Base-by-base conservation (phyloP, 169 alveolate species). In the Plasmodium fragile region DNA sequence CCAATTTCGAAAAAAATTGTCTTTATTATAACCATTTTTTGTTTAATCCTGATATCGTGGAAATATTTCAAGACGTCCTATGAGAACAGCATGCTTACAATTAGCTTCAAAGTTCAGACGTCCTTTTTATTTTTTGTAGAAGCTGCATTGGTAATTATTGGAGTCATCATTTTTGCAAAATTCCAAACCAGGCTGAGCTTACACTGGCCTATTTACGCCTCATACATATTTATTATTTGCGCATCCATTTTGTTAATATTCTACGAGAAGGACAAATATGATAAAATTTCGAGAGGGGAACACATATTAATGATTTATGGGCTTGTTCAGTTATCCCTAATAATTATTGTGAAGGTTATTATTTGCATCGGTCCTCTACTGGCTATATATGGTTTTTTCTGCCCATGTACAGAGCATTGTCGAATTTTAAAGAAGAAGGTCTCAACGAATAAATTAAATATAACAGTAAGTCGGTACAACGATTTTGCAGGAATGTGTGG, bases 391-490 rank as follows among this genome's bases (percentile, higher is more conserved):
- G 97, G 97, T 18, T 83, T 92, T 94, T 96, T 96, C 75, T 95
- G 96, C 75, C 97, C 97, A 25, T 96, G 97, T 52, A 95, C 97
- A 45, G 97, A 96, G 75, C 97, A 96, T 72, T 95, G 96, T 73
- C 93, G 95, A 11, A 89, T 96, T 28, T 81, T 96, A 65, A 92
- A 95, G 70, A 91, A 96, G 71, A 85, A 82, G 22, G 25, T 82
- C 3, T 69, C 81, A 41, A 89, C 92, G 3, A 93, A 92, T 73
- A 92, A 92, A 30, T 73, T 96, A 39, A 95, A 95, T 75, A 94
- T 96, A 25, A 95, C 97, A 16, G 83, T 96, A 36, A 92, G 96
- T 94, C 87, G 97, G 16, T 96, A 96, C 73, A 96, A 96, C 72
- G 97, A 96, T 73, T 95, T 93, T 75, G 95, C 97, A 16, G 93